Percentiles rank a stretch among this genome's conserved stretches.
Conservation (phyloP, 192 early-diverging fungal species). For the Podila epigama region DNA sequence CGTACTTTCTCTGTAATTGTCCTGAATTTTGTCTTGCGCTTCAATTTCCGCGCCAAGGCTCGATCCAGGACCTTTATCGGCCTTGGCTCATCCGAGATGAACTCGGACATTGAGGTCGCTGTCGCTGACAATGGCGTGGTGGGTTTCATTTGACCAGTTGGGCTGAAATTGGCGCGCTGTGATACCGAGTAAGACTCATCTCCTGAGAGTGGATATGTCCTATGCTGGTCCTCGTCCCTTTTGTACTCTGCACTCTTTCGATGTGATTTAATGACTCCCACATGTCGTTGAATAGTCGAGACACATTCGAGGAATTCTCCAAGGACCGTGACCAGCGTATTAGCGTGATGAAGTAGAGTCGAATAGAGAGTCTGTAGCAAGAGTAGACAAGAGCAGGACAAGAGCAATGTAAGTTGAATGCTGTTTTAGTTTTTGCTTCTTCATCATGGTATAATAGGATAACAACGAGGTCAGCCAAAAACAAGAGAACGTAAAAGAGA, state of each 20-base stretch:
- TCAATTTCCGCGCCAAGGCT: slow-evolving; percentile 23
- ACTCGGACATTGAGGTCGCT: background rate
- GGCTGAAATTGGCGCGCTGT: slow-evolving; percentile 11
- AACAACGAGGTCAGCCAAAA: too few species aligned
- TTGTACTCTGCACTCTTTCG: background rate
- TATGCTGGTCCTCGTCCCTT: background rate
- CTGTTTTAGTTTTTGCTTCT: too few species aligned
- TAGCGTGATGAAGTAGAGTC: slow-evolving; percentile 18
- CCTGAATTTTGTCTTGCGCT: slow-evolving; percentile 39
- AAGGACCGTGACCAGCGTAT: slow-evolving; percentile 30
- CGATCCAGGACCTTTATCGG: slow-evolving; percentile 35
- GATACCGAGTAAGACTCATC: slow-evolving; percentile 9
- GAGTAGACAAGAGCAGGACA: background rate
- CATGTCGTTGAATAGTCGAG: slow-evolving; percentile 29
- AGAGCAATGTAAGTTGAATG: background rate
- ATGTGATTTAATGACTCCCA: slow-evolving; percentile 30
- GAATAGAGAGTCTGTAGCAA: slow-evolving; percentile 21
- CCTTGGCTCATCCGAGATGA: slow-evolving; percentile 28
- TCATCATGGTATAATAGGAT: too few species aligned
- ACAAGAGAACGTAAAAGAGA: background rate
- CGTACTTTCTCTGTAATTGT: slow-evolving; percentile 36
- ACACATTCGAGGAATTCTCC: slow-evolving; percentile 45
- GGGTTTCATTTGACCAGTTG: too few species aligned
- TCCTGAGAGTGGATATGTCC: background rate
- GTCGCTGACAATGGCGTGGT: too few species aligned